phyloP scores from a whole-genome alignment of 192 early-diverging fungal genomes.

The Oehlia diaphana region DNA sequence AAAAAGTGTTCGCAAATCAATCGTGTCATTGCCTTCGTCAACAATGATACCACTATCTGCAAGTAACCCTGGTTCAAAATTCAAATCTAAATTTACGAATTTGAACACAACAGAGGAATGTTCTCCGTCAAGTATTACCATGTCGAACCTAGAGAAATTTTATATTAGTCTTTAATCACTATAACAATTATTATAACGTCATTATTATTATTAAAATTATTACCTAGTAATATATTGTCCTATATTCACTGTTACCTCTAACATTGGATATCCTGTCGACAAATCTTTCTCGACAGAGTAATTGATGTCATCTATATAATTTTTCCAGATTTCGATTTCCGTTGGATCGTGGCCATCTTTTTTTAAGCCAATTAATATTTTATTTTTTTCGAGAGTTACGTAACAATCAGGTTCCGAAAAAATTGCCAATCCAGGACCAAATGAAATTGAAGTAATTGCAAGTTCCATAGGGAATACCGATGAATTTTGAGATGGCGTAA shows the following conservation, averaged over 20 bases:
- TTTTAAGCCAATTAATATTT: constrained; percentile 37
- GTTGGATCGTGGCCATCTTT: constrained; percentile 36
- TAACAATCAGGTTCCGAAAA: constrained; percentile 43
- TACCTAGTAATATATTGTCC: not conserved
- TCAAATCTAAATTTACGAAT: not conserved
- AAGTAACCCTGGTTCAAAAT: not conserved
- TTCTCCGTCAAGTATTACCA: not conserved
- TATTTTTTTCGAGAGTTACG: constrained; percentile 36
- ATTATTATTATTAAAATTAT: not conserved
- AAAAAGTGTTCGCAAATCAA: not conserved
- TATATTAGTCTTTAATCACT: not conserved
- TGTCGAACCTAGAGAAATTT: not conserved
- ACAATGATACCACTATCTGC: not conserved
- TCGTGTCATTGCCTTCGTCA: not conserved
- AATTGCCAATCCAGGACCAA: constrained; percentile 37
- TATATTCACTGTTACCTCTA: not conserved
- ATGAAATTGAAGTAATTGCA: constrained; percentile 39
- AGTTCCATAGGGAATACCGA: constrained; percentile 37
- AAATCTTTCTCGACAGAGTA: constrained; percentile 32
- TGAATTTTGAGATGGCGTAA: constrained; percentile 29
- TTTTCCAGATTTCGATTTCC: constrained; percentile 43
- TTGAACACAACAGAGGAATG: not conserved
- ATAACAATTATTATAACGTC: not conserved
- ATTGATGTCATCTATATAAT: constrained; percentile 37
- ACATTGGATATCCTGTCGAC: constrained; percentile 29